Percentiles rank a stretch among this genome's conserved stretches.
These are phyloP conservation scores for Narthecium ossifragum DNA, from an alignment of 106 monocot genomes.

Conservation along the genomic window DNA sequence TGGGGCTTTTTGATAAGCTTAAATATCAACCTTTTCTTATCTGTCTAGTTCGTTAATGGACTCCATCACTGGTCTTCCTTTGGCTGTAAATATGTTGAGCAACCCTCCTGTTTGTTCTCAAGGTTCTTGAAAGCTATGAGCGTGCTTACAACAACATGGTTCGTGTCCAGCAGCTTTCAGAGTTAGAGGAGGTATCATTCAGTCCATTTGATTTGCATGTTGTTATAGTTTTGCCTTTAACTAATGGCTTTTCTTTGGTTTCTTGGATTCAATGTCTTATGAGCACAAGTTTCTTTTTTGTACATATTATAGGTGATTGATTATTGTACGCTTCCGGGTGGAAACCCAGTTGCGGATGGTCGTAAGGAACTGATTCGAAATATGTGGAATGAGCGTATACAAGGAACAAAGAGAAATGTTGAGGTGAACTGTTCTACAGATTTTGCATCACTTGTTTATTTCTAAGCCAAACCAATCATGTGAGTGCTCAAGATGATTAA, in stretches of 20 bases:
- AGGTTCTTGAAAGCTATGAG: slow-evolving; percentile 99
- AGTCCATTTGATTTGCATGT: no score
- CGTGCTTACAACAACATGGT: slow-evolving; percentile 99
- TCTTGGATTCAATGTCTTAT: no score
- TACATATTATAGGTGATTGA: slow-evolving; percentile 71
- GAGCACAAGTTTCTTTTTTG: no score
- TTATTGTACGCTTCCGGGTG: slow-evolving; percentile 84
- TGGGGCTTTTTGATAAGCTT: no score
- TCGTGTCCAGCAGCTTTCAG: slow-evolving; percentile 93
- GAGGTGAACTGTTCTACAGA: slow-evolving; percentile 57
- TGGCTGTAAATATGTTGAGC: no score
- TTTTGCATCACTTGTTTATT: no score
- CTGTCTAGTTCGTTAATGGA: no score
- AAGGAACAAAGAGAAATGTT: slow-evolving; percentile 87
- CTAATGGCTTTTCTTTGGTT: no score
- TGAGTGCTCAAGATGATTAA: no score
- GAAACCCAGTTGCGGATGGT: slow-evolving; percentile 65
- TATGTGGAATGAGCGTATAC: slow-evolving; percentile 99
- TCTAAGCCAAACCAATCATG: no score
- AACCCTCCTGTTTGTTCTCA: slow-evolving; percentile 1
- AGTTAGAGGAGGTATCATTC: slow-evolving; percentile 91
- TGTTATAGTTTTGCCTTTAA: slow-evolving; percentile 2
- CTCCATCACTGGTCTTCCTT: no score
- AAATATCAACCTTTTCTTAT: no score
- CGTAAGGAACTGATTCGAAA: slow-evolving; percentile 85